These are phyloP conservation scores for Termitomyces sp. DNA, from an alignment of 768 basidiomycete species.

Conservation along the genomic window DNA sequence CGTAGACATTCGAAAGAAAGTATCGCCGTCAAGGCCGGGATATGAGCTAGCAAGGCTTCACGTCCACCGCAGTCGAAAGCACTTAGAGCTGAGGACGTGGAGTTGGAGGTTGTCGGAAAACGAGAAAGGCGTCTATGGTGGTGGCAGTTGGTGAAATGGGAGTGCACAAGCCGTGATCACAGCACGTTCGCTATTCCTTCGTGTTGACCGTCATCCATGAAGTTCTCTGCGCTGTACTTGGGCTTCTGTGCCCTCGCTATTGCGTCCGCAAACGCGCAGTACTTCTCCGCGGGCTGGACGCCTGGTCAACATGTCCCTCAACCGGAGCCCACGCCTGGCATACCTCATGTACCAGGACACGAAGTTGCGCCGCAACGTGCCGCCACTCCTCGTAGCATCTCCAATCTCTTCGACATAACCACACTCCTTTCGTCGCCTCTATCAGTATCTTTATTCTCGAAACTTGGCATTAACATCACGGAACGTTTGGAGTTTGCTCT, in stretches of 20 bases:
- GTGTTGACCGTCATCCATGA: slow-evolving; percentile 41
- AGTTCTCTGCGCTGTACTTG: slow-evolving; percentile 29
- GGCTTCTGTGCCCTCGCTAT: slow-evolving; percentile 28
- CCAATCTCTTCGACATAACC: slow-evolving; percentile 30
- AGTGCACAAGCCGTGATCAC: not conserved
- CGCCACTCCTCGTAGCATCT: slow-evolving; percentile 14
- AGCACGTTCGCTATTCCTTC: not conserved
- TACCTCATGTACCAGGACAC: slow-evolving; percentile 13
- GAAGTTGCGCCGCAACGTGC: slow-evolving; percentile 15
- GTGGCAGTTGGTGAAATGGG: not conserved
- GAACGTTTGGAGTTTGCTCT: slow-evolving; percentile 36
- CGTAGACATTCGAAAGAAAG: slow-evolving; percentile 5
- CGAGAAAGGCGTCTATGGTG: not conserved
- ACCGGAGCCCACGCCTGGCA: slow-evolving; percentile 15
- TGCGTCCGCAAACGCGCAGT: slow-evolving; percentile 50
- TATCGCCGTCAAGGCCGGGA: not conserved
- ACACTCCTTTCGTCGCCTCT: slow-evolving; percentile 48
- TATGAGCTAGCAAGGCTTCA: not conserved
- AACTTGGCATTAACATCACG: slow-evolving; percentile 68
- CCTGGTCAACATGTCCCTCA: slow-evolving; percentile 57
- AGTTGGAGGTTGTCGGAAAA: not conserved
- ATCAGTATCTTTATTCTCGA: slow-evolving; percentile 44
- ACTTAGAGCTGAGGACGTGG: not conserved
- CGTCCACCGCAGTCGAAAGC: not conserved
- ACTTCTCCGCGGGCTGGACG: slow-evolving; percentile 78